Base-by-base conservation (phyloP, 1,284 basidiomycete genomes). In the Austroboletus niveus region DNA sequence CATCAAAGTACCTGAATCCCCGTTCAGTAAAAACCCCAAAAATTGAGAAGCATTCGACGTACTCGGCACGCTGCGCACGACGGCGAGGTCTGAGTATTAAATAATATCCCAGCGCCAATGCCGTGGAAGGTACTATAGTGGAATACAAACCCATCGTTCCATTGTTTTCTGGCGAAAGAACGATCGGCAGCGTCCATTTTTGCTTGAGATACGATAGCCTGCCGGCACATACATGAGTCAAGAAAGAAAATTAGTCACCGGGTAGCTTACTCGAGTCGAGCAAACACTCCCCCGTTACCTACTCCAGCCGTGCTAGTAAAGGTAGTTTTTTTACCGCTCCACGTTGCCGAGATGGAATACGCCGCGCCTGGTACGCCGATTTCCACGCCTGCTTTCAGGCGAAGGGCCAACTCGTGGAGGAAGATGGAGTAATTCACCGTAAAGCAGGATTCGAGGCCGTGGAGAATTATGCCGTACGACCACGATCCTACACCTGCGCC, bases 201-300 rank as follows among this genome's bases (percentile, higher is more conserved):
- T 86, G 84, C 4, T 80, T 79, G 4, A 85, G 58, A 27, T 78
- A 67, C n/a, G 70, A 68, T 42, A 78, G 57, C 48, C 74, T 75
- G 53, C 47, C 52, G 46, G 52, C 53, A 52, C 35, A 10, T 42
- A 51, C 41, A 44, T 48, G 14, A 57, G 27, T 29, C 41, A 15
- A 48, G 31, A 9, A 39, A 31, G 27, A 15, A n/a, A 32, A 51
- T 47, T n/a, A 43, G 45, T 31, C 32, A 45, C 47, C 5, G 30
- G 31, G 5, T 8, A 27, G 39, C 69, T 55, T 57, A 69, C 69
- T 72, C 69, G 14, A 71, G 53, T 59, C 57, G 65, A 52, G 70
- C 36, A 32, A 71, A 59, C 39, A 72, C 64, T 9, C 70, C 68
- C 55, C 52, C 55, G 40, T 57, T 60, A 39, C 60, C 62, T 34